Base-by-base conservation (phyloP, 2,329 filamentous ascomycete genomes). In the Gaeumannomyces sp. region DNA sequence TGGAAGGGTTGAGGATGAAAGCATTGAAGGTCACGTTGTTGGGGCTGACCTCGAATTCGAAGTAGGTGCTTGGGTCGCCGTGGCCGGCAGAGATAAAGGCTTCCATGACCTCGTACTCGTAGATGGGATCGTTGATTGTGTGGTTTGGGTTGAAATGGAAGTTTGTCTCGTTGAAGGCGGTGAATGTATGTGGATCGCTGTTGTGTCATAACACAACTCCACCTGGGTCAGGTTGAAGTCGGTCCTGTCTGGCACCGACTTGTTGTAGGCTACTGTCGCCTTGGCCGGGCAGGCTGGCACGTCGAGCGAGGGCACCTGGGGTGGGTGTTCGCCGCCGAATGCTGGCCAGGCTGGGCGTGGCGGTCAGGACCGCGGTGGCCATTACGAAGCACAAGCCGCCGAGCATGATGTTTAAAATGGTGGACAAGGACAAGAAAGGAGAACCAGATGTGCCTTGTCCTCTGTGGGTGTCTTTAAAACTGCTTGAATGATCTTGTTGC, bases 21-120 rank as follows among this genome's bases (percentile, higher is more conserved):
- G 80, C 78, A 67, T 82, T 79, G 73, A 79, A 83, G 28, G 80
- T 83, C 63, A 79, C 76, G 66, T 83, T 83, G 74, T 81, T 80
- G 62, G 81, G 81, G 69, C 72, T 81, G 58, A 83, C 76, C 70
- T 83, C 81, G 68, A 81, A 80, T 72, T 83, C 81, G 65, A 83
- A 73, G 69, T 83, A 83, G 1, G 76, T 80, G 71, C 78, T 74
- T 0, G 81, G 81, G 70, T 82, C 78, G 56, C 75, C 74, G 66
- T 73, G 77, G 63, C 81, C 81, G 45, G 71, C 75, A 69, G 78
- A 74, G 67, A 83, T 76, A 69, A 83, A 83, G 14, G 76, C 76
- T 68, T 83, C 81, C 77, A 83, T 80, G 50, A 83, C 80, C 67
- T 82, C 79, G 69, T 83, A 83, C 64, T 76, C 68, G 74, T 76